Base-by-base conservation (phyloP, 768 basidiomycete genomes). In the Boletus subcaerulescens region DNA sequence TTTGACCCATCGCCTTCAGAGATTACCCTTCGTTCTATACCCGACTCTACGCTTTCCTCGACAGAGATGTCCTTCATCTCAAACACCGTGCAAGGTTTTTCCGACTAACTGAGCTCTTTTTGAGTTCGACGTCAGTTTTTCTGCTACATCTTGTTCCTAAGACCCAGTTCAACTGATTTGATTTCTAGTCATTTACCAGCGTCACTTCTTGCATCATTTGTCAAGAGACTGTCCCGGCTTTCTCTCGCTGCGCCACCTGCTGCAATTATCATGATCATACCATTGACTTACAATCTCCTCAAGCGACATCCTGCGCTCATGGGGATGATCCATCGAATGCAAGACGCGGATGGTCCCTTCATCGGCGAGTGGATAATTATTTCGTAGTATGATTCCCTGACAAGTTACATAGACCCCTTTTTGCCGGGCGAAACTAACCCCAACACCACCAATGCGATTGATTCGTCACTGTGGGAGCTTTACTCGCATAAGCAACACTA, bases 11-110 rank as follows among this genome's bases (percentile, higher is more conserved):
- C 50, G 29, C 42, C 49, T 50, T 42, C 64, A 98, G 96, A 11
- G 97, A 99, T 64, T 98, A 96, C 65, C 95, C 97, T 3, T 87
- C 86, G 12, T 98, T 99, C 73, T 99, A 97, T 74, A 89, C 86
- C 7, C 86, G 89, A 5, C 80, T 99, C 3, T 98, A 98, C 67
- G 80, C 86, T 1, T 90, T 98, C 68, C 80, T 98, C 18, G 90
- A 96, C 66, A 80, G 87, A 11, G 84, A 94, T 18, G 80, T 97
- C 5, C 80, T 99, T 8, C 96, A 98, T 64, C 81, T 91, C 48
- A 96, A 93, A 65, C 89, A 97, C 66, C 84, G 97, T 13, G 89
- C 96, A 2, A 83, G 96, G 40, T 98, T 99, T 75, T 97, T 99
- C 80, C 84, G 96, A 29, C 75, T 98, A 62, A 82, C 87, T 0